Base-by-base conservation (phyloP, 2,329 filamentous ascomycete genomes). In the Thyridium curvatum region DNA sequence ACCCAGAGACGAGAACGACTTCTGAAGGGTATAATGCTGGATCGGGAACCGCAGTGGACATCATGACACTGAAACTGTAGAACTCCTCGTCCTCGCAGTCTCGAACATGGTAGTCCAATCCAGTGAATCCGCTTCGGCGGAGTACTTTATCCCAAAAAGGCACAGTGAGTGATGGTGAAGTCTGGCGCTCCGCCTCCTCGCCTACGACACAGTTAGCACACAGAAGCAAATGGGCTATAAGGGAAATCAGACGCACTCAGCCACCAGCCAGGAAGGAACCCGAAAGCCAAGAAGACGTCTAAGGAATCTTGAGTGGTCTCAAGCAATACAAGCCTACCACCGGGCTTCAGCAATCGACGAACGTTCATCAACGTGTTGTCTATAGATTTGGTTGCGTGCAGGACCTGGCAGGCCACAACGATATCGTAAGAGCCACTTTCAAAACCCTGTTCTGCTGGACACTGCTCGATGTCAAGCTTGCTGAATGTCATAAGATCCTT, bases 321-420 rank as follows among this genome's bases (percentile, higher is more conserved):
- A 18, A 40, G n/a, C 2, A 48, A 8, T 8, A 49, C 7, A 9
- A 70, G 50, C 17, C 57, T 52, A 0, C 65, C 65, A 3, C 53
- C 59, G 0, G 62, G 54, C 6, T 53, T 57, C 3, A 64, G 41
- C 6, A 64, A 38, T 17, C 30, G 31, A 12, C 46, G 43, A 2
- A 42, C 43, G 12, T 51, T 40, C 5, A 38, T n/a, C 48, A 56
- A 15, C 10, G 53, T 47, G 21, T 49, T 8, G 37, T 50, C 39
- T 8, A 59, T 36, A 18, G 38, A 40, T 36, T 40, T 32, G 1
- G 57, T 60, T 1, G 54, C 53, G 35, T 62, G 55, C 9, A 64
- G 45, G 2, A 60, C 58, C 18, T 61, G 51, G 7, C 53, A 50
- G 1, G 59, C 60, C 29, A 65, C 44, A 5, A 65, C 43, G 7